phyloP scores from a whole-genome alignment of 225 moss, liverwort and hornwort species.

The Pleurozium schreberi region DNA sequence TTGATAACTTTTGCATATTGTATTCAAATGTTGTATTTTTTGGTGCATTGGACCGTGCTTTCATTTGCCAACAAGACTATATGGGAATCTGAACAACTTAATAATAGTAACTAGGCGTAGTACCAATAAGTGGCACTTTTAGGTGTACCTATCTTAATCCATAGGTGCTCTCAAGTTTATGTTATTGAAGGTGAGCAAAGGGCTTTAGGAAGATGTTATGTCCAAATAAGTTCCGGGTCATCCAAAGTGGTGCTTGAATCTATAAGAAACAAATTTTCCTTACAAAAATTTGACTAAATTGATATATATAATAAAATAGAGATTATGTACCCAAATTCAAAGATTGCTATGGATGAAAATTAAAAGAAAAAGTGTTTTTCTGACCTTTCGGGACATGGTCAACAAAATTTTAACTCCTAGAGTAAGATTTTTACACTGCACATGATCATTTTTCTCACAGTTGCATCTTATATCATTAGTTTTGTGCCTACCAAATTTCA shows the following conservation, averaged over 20 bases:
- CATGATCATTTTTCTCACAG: fast-evolving
- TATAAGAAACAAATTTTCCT: neutral
- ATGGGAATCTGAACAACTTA: too few species aligned
- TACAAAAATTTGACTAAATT: neutral
- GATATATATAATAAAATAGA: neutral
- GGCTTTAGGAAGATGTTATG: too few species aligned
- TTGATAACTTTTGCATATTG: too few species aligned
- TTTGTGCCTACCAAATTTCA: neutral
- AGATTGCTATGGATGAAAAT: neutral
- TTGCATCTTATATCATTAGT: neutral
- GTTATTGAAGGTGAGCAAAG: neutral
- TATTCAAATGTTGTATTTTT: too few species aligned
- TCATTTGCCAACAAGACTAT: too few species aligned
- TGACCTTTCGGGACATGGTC: fast-evolving
- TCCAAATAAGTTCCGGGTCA: too few species aligned
- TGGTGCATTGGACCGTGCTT: too few species aligned
- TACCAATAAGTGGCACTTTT: too few species aligned
- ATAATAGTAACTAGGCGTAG: too few species aligned
- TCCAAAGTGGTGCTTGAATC: neutral
- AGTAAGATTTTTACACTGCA: neutral
- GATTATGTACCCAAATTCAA: too few species aligned
- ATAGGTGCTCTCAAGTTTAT: fast-evolving
- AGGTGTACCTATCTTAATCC: too few species aligned
- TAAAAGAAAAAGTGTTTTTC: fast-evolving
- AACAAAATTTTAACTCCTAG: neutral